Evolutionary conservation across 352 stramenopile genomes (phyloP).

Genomic region (Pythium pyrilobum): DNA sequence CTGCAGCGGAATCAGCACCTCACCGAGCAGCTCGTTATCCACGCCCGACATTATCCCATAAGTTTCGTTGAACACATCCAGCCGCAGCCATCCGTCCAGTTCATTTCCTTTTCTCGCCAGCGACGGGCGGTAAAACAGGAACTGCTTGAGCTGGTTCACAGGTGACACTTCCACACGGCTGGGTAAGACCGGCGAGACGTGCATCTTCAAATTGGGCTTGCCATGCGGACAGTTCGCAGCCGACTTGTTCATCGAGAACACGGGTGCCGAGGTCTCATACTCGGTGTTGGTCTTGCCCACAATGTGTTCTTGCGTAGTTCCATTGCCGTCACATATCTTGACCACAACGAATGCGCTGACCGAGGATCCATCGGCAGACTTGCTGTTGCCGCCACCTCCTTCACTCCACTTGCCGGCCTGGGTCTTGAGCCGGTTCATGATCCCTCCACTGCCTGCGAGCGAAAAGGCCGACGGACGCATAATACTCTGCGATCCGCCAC

Average conservation of each 20-base stretch:
- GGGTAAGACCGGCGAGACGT: conserved; percentile 43
- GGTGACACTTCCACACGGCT: conserved; percentile 57
- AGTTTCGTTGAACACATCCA: conserved; percentile 71
- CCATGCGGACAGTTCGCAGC: conserved; percentile 53
- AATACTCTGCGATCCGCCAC: conserved; percentile 5
- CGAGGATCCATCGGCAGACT: conserved; percentile 12
- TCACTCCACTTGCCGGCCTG: conserved; percentile 52
- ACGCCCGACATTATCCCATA: conserved; percentile 77
- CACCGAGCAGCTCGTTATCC: conserved; percentile 67
- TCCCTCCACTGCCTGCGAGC: conserved; percentile 29
- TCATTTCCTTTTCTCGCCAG: conserved; percentile 24
- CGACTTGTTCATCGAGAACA: conserved; percentile 73
- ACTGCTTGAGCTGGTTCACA: conserved; percentile 72
- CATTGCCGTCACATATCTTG: conserved; percentile 51
- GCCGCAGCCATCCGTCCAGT: conserved; percentile 57
- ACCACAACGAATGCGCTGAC: conserved; percentile 72
- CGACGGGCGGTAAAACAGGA: conserved; percentile 64
- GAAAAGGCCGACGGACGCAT: conserved; percentile 44
- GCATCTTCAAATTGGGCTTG: conserved; percentile 56
- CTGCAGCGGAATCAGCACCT: conserved; percentile 67
- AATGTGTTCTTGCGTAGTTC: conserved; percentile 43
- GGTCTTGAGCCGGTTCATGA: conserved; percentile 72
- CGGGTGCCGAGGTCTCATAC: conserved; percentile 60
- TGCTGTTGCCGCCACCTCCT: conserved; percentile 10
- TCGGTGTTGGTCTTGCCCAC: conserved; percentile 85